These are phyloP conservation scores for Phaseolus lunatus DNA, from an alignment of 306 rosid genomes.

Conservation along the genomic window DNA sequence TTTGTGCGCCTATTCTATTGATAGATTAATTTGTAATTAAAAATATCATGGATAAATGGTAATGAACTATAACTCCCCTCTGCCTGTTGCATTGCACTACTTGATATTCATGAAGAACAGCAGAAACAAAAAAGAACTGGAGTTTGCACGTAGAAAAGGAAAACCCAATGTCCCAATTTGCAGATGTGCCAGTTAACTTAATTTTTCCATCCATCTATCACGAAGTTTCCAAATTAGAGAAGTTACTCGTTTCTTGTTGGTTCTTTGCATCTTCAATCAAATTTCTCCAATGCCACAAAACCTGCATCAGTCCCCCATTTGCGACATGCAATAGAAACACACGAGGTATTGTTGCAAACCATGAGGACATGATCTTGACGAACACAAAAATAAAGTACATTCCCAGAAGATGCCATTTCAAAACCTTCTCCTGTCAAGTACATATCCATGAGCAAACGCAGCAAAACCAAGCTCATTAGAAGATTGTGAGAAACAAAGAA, in stretches of 20 bases:
- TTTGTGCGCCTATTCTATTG: no score
- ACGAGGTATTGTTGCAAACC: slow-evolving; percentile 31
- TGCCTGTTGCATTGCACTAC: slow-evolving; percentile 11
- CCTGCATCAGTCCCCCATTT: slow-evolving; percentile 59
- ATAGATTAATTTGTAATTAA: no score
- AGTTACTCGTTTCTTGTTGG: slow-evolving; percentile 17
- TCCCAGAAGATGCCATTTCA: slow-evolving; percentile 49
- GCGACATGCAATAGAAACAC: slow-evolving; percentile 55
- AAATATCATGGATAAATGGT: no score
- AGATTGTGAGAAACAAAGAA: slow-evolving; percentile 7
- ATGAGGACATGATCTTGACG: slow-evolving; percentile 45
- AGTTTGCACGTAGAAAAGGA: not conserved
- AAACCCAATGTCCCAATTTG: slow-evolving; percentile 11
- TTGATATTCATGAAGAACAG: not conserved
- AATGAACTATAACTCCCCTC: slow-evolving; percentile 10
- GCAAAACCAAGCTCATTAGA: slow-evolving; percentile 7
- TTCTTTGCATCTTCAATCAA: slow-evolving; percentile 43
- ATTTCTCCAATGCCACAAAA: slow-evolving; percentile 54
- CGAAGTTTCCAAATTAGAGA: slow-evolving; percentile 42
- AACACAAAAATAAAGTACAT: slow-evolving; percentile 49
- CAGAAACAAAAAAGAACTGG: not conserved
- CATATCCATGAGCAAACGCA: slow-evolving; percentile 5
- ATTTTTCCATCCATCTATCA: slow-evolving; percentile 24
- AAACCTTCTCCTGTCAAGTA: slow-evolving; percentile 46
- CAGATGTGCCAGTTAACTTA: not conserved